Percentiles rank a stretch among this genome's conserved stretches.
These are phyloP conservation scores for Mariannaea sp. DNA, from an alignment of 2,329 filamentous ascomycete species.

Conservation along the genomic window DNA sequence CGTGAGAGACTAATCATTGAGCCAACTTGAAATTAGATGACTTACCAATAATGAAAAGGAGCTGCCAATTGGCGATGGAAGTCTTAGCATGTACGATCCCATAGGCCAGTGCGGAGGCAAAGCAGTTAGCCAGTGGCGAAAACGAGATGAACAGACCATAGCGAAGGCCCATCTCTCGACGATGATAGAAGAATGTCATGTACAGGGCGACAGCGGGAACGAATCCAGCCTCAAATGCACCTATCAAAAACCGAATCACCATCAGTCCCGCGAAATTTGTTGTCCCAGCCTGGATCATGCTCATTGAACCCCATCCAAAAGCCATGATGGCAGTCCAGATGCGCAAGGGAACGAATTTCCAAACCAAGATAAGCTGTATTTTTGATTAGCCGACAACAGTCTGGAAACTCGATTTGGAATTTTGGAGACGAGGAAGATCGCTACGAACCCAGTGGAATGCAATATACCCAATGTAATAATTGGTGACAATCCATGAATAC, in stretches of 20 bases:
- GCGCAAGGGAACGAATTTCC: background rate
- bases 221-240: slow-evolving; percentile 25
- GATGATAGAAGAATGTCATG: slow-evolving; percentile 18
- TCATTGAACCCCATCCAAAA: slow-evolving; percentile 26
- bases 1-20: background rate
- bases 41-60: slow-evolving; percentile 6
- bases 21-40: too few relatives aligned
- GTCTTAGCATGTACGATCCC: slow-evolving; percentile 20
- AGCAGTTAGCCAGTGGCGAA: slow-evolving; percentile 23
- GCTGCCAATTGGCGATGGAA: slow-evolving; percentile 20
- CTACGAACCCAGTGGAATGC: slow-evolving; percentile 31
- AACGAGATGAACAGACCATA: slow-evolving; percentile 23
- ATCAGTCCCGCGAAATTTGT: slow-evolving; percentile 9
- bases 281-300: slow-evolving; percentile 18
- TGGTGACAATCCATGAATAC: slow-evolving; percentile 31
- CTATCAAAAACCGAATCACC: slow-evolving; percentile 6
- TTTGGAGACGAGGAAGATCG: slow-evolving; percentile 18
- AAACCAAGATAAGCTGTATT: too few relatives aligned
- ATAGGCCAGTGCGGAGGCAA: slow-evolving; percentile 24
- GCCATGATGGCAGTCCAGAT: background rate
- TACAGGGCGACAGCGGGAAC: slow-evolving; percentile 26
- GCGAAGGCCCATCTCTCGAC: slow-evolving; percentile 16
- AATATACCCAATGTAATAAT: slow-evolving; percentile 29
- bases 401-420: too few relatives aligned
- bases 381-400: too few relatives aligned